Base-by-base conservation (phyloP, 345 rosid species). In the Pugionium cornutum region DNA sequence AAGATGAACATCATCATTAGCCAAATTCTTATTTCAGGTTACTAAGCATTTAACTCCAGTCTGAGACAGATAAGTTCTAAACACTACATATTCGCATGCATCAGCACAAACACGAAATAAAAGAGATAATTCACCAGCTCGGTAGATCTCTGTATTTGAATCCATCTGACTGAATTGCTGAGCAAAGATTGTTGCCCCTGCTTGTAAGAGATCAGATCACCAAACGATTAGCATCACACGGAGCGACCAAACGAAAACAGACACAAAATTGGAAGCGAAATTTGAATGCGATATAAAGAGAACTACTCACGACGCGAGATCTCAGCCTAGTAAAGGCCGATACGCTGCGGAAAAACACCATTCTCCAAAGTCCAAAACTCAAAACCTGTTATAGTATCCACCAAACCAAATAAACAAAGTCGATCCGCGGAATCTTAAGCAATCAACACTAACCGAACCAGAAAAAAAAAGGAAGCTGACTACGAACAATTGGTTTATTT, bases 91-190 rank as follows among this genome's bases (percentile, higher is more conserved):
- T 53, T 42, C 64, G 50, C 18, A 42, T 5, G 3, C 58, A 48
- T 18, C 34, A 4, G 53, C 25, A 7, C 9, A n/a, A 10, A 39
- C 26, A 31, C 35, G 18, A 50, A 47, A 35, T 30, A 40, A 56
- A 44, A 6, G 29, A 41, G 42, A 63, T 26, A 34, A 60, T 58
- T 11, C 79, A 92, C 98, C 53, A 86, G 68, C 32, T 89, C 91
- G 4, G 88, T 73, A 35, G 91, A 83, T 69, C 56, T 80, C 82
- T 86, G 96, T 78, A 76, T 86, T 78, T 92, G 98, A 70, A 89
- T 80, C 96, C 97, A 87, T 87, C 98, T 77, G 2, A 86, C 82
- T 0, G 96, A 87, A 50, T 79, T 79, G 73, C 78, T 64, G 53
- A 86, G 84, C 64, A 67, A 77, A 48, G 91, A 78, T 9, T 83